Base-by-base conservation (phyloP, 352 stramenopile species). In the Lagenidium sp. region DNA sequence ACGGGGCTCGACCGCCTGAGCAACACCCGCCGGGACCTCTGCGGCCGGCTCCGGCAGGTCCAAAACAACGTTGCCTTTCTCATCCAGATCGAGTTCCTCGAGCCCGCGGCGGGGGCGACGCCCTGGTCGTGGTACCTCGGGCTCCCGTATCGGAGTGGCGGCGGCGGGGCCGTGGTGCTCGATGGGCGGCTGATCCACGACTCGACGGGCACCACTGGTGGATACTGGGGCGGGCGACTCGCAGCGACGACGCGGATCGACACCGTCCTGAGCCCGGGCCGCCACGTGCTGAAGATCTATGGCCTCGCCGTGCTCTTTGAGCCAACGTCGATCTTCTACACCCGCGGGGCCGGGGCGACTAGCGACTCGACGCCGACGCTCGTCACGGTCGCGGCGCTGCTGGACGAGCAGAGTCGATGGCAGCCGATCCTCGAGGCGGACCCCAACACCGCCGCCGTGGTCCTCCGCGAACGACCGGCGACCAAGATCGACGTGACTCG, bases 61-160 rank as follows among this genome's bases (percentile, higher is more conserved):
- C 53, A 46, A 19, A 60, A 44, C 3, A 68, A 71, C 26, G 56
- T 78, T 8, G 57, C 46, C 0, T 78, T 82, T 53, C 42, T 63
- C 1, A 20, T 82, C 6, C 53, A 70, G 26, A 66, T 82, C 19
- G 62, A 78, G n/a, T 58, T 82, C 25, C 44, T 74, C 16, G 68
- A 82, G 32, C 53, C 60, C 13, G 68, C 52, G 38, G 28, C 54
- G 3, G 52, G 54, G 8, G 34, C 39, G 31, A 68, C 63, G 20
- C 55, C 31, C 23, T 81, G 70, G 70, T 73, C 60, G 29, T 83
- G 67, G 67, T 77, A 65, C 22, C 45, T 83, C 2, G 70, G 70
- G 4, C 44, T 83, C 7, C 70, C 70, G 12, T 76, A 81, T 37
- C 70, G 70, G n/a, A 47, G 45, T 22, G 67, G 70, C 2, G 64